Percentiles rank a stretch among this genome's conserved stretches.
phyloP scores from a whole-genome alignment of 2,329 filamentous ascomycete species.

The Nigrospora osmanthi region DNA sequence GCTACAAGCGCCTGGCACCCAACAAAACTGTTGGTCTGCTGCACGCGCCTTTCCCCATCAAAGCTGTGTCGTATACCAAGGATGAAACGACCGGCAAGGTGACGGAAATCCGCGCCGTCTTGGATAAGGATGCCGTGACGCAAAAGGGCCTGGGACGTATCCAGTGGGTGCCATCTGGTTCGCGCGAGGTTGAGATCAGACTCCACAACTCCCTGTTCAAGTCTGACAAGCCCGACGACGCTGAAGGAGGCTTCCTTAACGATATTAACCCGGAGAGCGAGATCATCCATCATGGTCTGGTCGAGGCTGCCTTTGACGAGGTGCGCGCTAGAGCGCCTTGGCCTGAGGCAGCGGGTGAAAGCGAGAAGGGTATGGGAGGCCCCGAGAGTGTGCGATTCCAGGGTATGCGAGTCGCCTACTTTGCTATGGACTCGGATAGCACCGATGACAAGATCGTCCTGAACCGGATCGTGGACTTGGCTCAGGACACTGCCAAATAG shows the following conservation, averaged over 20 bases:
- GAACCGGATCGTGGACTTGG: slow-evolving; percentile 67
- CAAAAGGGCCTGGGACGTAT: slow-evolving; percentile 35
- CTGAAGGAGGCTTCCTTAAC: slow-evolving; percentile 71
- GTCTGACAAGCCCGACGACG: slow-evolving; percentile 70
- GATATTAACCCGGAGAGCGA: slow-evolving; percentile 83
- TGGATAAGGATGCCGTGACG: slow-evolving; percentile 59
- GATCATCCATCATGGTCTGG: slow-evolving; percentile 70
- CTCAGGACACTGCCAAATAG: no score
- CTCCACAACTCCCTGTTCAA: slow-evolving; percentile 81
- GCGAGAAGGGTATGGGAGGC: slow-evolving; percentile 50
- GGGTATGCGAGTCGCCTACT: slow-evolving; percentile 82
- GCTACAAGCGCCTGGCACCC: slow-evolving; percentile 73
- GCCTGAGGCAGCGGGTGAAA: slow-evolving; percentile 71
- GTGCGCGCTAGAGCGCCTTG: slow-evolving; percentile 67
- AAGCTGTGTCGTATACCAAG: slow-evolving; percentile 59
- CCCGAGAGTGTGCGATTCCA: slow-evolving; percentile 82
- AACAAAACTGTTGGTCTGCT: slow-evolving; percentile 68
- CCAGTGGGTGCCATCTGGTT: slow-evolving; percentile 76
- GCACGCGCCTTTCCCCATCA: slow-evolving; percentile 62
- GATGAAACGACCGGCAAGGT: slow-evolving; percentile 55
- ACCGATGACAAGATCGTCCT: slow-evolving; percentile 74
- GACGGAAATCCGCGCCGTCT: slow-evolving; percentile 57
- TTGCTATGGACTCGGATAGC: slow-evolving; percentile 71
- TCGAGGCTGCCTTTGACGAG: slow-evolving; percentile 79
- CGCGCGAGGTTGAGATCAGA: slow-evolving; percentile 64